Evolutionary conservation across 345 rosid genomes (phyloP).

Genomic region (Syzygium oleosum): DNA sequence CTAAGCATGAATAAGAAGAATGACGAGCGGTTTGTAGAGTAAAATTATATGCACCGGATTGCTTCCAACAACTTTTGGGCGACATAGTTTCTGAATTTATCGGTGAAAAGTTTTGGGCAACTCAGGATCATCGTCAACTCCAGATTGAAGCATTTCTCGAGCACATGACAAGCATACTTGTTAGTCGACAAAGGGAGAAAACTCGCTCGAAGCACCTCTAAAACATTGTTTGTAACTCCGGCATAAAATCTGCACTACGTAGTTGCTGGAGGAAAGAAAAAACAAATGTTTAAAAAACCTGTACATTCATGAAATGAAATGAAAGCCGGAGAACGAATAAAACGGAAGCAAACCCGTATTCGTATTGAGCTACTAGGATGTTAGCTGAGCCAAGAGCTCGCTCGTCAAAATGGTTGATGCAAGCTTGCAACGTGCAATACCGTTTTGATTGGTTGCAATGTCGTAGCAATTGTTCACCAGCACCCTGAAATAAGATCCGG

Average conservation of each 20-base stretch:
- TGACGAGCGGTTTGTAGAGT: not conserved
- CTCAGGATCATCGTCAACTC: not conserved
- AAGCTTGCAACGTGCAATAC: conserved; percentile 27
- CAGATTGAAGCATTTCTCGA: conserved; percentile 30
- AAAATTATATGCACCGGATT: not conserved
- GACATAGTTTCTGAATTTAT: not conserved
- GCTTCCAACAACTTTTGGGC: not conserved
- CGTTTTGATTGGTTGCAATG: conserved; percentile 28
- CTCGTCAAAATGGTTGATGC: conserved; percentile 4
- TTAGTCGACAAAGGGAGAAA: conserved; percentile 17
- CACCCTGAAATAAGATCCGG: conserved; percentile 9
- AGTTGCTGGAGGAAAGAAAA: conserved; percentile 23
- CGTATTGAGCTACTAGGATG: conserved; percentile 14
- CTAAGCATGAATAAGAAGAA: not conserved
- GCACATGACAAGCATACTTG: conserved; percentile 39
- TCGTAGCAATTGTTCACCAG: conserved; percentile 13
- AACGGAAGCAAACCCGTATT: conserved; percentile 23
- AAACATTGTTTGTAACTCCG: not conserved
- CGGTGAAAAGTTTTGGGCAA: not conserved
- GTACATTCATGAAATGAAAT: not conserved
- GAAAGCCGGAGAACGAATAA: not conserved
- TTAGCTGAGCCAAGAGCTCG: conserved; percentile 10
- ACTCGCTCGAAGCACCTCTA: conserved; percentile 17
- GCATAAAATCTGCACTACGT: conserved; percentile 31
- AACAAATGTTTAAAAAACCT: not conserved